These are phyloP conservation scores for Thalassiosira oceanica DNA, from an alignment of 352 stramenopile species.

Conservation along the genomic window DNA sequence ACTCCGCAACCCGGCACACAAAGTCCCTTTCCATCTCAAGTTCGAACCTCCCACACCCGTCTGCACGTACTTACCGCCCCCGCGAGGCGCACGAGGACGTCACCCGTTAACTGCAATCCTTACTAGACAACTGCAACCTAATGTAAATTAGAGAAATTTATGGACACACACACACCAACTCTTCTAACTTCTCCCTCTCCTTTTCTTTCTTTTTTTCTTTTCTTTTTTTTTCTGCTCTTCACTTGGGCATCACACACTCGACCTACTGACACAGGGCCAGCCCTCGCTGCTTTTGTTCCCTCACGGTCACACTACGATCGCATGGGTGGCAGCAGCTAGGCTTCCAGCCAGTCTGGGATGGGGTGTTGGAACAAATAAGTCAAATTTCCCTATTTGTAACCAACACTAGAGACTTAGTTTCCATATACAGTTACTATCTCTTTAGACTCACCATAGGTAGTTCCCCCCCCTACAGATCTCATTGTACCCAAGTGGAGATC, in stretches of 20 bases:
- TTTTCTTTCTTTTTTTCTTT: conserved; percentile 10
- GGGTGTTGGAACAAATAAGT: neutral
- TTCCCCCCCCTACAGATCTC: neutral
- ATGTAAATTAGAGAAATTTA: neutral
- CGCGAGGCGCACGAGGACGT: neutral
- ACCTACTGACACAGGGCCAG: neutral
- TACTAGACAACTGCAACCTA: neutral
- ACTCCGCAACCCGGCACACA: conserved; percentile 12
- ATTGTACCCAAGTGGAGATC: neutral
- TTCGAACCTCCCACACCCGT: conserved; percentile 3
- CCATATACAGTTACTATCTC: neutral
- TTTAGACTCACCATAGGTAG: neutral
- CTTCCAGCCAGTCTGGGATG: neutral
- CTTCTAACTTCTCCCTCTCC: neutral
- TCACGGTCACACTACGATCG: neutral
- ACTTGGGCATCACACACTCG: no score
- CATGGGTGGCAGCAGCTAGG: conserved; percentile 1
- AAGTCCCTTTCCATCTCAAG: conserved; percentile 5
- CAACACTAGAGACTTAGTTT: conserved; percentile 3
- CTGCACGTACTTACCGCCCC: neutral
- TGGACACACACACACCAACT: neutral
- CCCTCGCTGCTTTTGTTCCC: neutral
- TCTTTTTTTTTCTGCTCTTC: neutral
- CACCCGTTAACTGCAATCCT: neutral
- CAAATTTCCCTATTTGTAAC: conserved; percentile 1